Conservation (phyloP, 768 basidiomycete species). For the Kockovaella imperatae region DNA sequence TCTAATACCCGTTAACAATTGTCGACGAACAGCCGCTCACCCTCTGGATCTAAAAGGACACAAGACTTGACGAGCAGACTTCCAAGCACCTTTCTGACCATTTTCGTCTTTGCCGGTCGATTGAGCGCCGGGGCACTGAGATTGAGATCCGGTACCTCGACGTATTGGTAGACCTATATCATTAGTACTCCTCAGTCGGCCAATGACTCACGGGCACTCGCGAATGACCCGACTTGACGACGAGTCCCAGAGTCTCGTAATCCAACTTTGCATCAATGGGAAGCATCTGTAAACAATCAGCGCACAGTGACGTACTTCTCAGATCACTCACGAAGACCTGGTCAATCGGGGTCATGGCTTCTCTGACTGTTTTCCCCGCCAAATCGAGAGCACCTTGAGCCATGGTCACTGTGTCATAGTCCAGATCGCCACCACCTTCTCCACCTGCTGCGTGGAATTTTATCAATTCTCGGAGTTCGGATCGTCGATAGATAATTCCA, state of each 20-base stretch:
- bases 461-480: constrained; percentile 80
- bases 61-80: constrained; percentile 80
- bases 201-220: constrained; percentile 75
- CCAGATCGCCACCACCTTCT: constrained; percentile 74
- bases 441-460: constrained; percentile 67
- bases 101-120: constrained; percentile 39
- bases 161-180: constrained; percentile 52
- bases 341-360: constrained; percentile 43
- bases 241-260: constrained; percentile 65
- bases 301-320: background rate
- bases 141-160: constrained; percentile 54
- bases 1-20: constrained; percentile 49
- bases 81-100: constrained; percentile 74
- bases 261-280: constrained; percentile 76
- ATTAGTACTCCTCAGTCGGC: too few relatives aligned
- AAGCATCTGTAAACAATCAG: constrained; percentile 63
- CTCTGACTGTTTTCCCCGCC: constrained; percentile 56
- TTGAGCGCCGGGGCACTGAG: constrained; percentile 13
- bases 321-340: constrained; percentile 20
- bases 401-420: constrained; percentile 77
- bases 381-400: constrained; percentile 82
- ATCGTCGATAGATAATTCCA: constrained; percentile 79
- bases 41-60: constrained; percentile 77
- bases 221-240: constrained; percentile 74
- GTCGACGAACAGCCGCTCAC: constrained; percentile 38